These are phyloP conservation scores for Gossypium ekmanianum DNA, from an alignment of 345 rosid species.

Conservation along the genomic window DNA sequence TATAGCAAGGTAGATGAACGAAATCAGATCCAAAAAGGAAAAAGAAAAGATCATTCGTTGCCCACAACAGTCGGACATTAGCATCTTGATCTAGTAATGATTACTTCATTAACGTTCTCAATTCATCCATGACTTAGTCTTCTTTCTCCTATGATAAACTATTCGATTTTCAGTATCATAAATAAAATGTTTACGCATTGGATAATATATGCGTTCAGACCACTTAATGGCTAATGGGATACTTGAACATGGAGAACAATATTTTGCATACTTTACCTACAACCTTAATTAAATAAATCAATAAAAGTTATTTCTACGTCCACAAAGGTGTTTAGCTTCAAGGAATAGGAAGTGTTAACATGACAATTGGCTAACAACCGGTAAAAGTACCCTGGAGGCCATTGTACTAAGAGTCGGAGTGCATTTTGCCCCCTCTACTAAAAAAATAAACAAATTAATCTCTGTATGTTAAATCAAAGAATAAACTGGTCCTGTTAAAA, in stretches of 20 bases:
- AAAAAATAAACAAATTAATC: too few relatives aligned
- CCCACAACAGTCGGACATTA: background rate
- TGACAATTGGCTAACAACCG: too few relatives aligned
- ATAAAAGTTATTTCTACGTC: background rate
- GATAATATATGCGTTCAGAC: background rate
- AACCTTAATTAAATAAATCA: slow-evolving; percentile 1
- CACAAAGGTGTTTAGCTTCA: background rate
- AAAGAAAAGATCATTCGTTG: background rate
- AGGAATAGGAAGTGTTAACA: background rate
- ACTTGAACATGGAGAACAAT: background rate
- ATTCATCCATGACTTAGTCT: background rate
- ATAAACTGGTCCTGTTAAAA: too few relatives aligned
- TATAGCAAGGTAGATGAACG: slow-evolving; percentile 14
- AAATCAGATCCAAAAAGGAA: slow-evolving; percentile 11
- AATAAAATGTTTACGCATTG: background rate
- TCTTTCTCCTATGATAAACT: background rate
- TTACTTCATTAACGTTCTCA: background rate
- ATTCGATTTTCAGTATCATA: background rate
- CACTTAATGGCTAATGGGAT: slow-evolving; percentile 2
- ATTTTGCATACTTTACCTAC: background rate
- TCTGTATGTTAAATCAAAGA: too few relatives aligned
- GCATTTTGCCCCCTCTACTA: too few relatives aligned
- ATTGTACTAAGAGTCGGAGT: too few relatives aligned
- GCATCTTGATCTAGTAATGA: background rate
- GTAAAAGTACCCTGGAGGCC: too few relatives aligned